A percentile compares a stretch with the other conserved stretches of the same genome.
Conservation (phyloP, 1,139 yeast species). For the Debaryomyces coudertii region DNA sequence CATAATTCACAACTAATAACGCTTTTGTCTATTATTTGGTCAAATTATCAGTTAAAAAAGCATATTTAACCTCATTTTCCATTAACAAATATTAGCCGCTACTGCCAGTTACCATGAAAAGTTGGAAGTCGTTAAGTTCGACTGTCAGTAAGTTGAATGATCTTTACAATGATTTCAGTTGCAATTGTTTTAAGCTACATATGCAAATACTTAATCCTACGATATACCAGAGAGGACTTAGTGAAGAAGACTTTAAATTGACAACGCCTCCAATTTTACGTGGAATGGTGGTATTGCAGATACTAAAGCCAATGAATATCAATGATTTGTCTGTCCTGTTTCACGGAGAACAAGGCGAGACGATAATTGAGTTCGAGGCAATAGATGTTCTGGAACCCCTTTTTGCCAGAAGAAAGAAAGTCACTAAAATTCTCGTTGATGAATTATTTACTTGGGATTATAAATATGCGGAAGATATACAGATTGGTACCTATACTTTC, state of each 20-base stretch:
- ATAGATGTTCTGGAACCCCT: background rate
- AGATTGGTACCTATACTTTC: conserved; percentile 19
- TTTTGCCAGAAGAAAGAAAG: conserved; percentile 8
- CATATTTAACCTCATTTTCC: background rate
- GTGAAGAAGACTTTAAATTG: conserved; percentile 11
- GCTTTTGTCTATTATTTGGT: background rate
- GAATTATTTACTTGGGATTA: conserved; percentile 18
- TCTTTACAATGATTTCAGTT: conserved; percentile 1
- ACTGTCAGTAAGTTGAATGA: conserved; percentile 1
- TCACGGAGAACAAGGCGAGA: conserved; percentile 15
- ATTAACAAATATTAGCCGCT: background rate
- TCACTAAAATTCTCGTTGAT: conserved; percentile 12
- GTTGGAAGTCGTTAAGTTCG: conserved; percentile 3
- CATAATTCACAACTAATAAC: background rate
- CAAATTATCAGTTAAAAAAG: no score
- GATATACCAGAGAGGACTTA: conserved; percentile 15
- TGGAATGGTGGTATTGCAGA: conserved; percentile 13
- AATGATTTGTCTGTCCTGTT: conserved; percentile 12
- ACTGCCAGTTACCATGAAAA: background rate
- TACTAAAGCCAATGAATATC: conserved; percentile 12
- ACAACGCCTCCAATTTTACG: conserved; percentile 12
- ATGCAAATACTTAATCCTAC: conserved; percentile 5
- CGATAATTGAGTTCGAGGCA: conserved; percentile 3
- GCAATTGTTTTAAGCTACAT: conserved; percentile 6
- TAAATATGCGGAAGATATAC: conserved; percentile 8